phyloP scores from a whole-genome alignment of 2,329 filamentous ascomycete genomes.

The Tricladium varicosporioides region DNA sequence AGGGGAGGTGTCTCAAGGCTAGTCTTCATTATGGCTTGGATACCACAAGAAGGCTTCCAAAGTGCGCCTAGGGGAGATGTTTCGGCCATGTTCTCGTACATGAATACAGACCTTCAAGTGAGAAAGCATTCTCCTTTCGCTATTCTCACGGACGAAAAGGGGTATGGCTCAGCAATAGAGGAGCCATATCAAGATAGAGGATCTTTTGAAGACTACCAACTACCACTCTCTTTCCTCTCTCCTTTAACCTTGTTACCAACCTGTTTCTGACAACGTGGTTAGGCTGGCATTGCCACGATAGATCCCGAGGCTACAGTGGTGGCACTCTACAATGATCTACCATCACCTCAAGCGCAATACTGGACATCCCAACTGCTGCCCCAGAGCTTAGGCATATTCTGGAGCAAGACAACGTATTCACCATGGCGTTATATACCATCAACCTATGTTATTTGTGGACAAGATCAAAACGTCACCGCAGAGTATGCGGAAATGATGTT shows the following conservation, averaged over 20 bases:
- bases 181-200: not conserved
- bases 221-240: not conserved
- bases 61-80: conserved; percentile 24
- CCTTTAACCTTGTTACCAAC: not conserved
- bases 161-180: not conserved
- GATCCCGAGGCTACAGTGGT: conserved; percentile 34
- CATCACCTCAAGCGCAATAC: conserved; percentile 37
- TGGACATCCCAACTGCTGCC: conserved; percentile 39
- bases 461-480: conserved; percentile 19
- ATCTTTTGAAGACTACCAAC: not conserved
- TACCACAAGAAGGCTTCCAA: conserved; percentile 19
- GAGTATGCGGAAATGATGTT: conserved; percentile 20
- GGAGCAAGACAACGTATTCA: conserved; percentile 27
- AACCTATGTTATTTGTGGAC: conserved; percentile 26
- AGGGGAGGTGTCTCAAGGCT: conserved; percentile 31
- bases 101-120: conserved; percentile 36
- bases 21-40: conserved; percentile 41
- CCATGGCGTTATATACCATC: conserved; percentile 30
- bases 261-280: not conserved
- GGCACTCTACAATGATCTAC: conserved; percentile 44
- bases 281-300: conserved; percentile 34
- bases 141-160: not conserved
- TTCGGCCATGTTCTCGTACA: conserved; percentile 32
- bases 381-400: conserved; percentile 37
- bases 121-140: conserved; percentile 19